Evolutionary conservation across 2,329 filamentous ascomycete species (phyloP), one percentile per base, ranked within the genome.

Genomic region (Fusarium sulawesiense): DNA sequence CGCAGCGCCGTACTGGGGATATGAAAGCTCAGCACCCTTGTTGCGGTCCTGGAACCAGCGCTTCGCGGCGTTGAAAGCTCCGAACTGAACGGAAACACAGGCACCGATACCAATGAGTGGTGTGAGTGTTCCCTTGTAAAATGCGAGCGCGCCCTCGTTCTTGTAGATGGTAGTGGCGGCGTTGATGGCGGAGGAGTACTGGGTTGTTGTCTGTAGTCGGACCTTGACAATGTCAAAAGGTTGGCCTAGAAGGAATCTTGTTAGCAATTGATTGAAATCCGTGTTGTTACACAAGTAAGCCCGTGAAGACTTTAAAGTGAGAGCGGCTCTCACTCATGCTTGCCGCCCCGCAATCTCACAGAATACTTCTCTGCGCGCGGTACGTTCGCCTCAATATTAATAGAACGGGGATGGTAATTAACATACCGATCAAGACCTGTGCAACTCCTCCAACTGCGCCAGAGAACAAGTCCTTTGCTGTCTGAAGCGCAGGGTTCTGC

Each of bases 91-190:
- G n/a, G 94, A 98, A 47, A 96, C 94, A 80, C 96, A 99, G 73
- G 96, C 96, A 74, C 96, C 96, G 78, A 99, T 98, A 73, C 96
- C 96, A 60, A 99, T 88, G 59, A 99, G 86, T 1, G 96, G 96
- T 7, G 96, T 98, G 60, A 99, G 86, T 0, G 96, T 98, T 76
- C 96, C 96, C 83, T 99, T 99, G 89, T 99, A 99, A 85, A 99
- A 99, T 60, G 96, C 96, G 14, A 92, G 83, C 4, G 94, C 86
- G 3, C 96, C 96, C 81, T 99, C 96, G 76, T 93, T 91, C 76
- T 89, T 90, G 82, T 93, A 93, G 83, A 99, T 98, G 69, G 91
- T 89, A 54, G 87, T 87, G 10, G 94, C 96, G 72, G 93, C 93
- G 75, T 93, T 87, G 48, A 97, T 82, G 56, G 96, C 96, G 71